These are phyloP conservation scores for Cyclanthera cordifolia DNA, from an alignment of 306 rosid species.

Conservation along the genomic window DNA sequence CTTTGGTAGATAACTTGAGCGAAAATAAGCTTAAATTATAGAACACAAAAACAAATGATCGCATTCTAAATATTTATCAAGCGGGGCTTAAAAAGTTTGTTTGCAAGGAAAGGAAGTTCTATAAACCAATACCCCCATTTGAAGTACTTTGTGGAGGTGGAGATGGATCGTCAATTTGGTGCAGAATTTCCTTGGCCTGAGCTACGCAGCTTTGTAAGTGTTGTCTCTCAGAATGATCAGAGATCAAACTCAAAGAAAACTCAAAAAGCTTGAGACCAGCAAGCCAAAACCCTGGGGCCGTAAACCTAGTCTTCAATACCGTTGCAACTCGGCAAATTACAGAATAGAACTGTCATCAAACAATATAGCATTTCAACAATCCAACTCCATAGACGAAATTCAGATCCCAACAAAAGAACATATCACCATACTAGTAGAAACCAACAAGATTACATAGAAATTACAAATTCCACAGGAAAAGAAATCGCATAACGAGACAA, in stretches of 20 bases:
- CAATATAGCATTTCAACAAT: background rate
- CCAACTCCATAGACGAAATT: background rate
- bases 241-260: slow-evolving; percentile 25
- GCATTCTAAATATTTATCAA: too few species aligned
- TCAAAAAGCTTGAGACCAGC: slow-evolving; percentile 71
- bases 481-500: background rate
- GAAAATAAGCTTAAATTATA: too few species aligned
- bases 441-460: background rate
- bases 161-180: slow-evolving; percentile 35
- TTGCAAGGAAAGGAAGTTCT: background rate
- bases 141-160: slow-evolving; percentile 25
- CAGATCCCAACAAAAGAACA: background rate
- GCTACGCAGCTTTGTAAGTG: slow-evolving; percentile 45
- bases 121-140: slow-evolving; percentile 32
- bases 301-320: slow-evolving; percentile 66
- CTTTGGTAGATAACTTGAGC: too few species aligned
- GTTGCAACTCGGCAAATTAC: slow-evolving; percentile 70
- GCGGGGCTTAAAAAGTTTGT: background rate
- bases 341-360: slow-evolving; percentile 32
- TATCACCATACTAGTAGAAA: background rate
- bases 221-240: slow-evolving; percentile 47
- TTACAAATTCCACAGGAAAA: background rate
- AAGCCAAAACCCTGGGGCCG: slow-evolving; percentile 79
- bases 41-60: too few species aligned
- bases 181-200: slow-evolving; percentile 60